Conservation (phyloP, 148 eudicot species). For the Silene latifolia region DNA sequence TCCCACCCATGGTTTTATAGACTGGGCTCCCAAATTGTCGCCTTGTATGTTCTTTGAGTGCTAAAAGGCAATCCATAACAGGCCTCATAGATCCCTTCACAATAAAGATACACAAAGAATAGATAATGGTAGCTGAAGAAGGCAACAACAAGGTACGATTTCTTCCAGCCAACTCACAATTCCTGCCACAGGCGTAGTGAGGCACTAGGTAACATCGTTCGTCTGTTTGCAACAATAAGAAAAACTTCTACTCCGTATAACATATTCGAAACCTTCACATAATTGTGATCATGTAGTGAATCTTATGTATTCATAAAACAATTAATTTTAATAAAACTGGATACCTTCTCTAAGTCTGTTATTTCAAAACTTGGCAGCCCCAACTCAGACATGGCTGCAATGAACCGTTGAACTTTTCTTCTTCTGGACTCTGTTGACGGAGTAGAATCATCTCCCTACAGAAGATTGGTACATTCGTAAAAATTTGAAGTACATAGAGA, state of each 20-base stretch:
- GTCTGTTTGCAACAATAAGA: background rate
- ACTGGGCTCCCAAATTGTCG: slow-evolving; percentile 40
- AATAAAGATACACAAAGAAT: background rate
- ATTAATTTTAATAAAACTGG: background rate
- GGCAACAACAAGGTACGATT: background rate
- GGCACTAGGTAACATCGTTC: background rate
- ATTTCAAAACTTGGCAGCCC: slow-evolving; percentile 66
- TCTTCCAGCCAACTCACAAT: background rate
- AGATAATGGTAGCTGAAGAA: slow-evolving; percentile 1
- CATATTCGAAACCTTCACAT: background rate
- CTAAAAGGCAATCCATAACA: slow-evolving; percentile 72
- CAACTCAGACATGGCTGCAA: slow-evolving; percentile 61
- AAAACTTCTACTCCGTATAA: background rate
- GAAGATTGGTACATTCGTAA: background rate
- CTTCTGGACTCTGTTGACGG: slow-evolving; percentile 36
- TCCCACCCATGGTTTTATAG: slow-evolving; percentile 40
- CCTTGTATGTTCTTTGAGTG: slow-evolving; percentile 56
- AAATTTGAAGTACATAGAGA: background rate
- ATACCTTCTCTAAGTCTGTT: slow-evolving; percentile 81
- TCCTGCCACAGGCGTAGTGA: background rate
- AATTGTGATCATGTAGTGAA: background rate
- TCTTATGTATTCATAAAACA: background rate
- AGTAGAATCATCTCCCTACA: slow-evolving; percentile 42
- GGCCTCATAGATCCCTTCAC: slow-evolving; percentile 83
- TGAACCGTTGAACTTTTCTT: slow-evolving; percentile 57